Evolutionary conservation across 2,329 filamentous ascomycete species (phyloP), one percentile per base, ranked within the genome.

Genomic region (Fusarium metavorans): DNA sequence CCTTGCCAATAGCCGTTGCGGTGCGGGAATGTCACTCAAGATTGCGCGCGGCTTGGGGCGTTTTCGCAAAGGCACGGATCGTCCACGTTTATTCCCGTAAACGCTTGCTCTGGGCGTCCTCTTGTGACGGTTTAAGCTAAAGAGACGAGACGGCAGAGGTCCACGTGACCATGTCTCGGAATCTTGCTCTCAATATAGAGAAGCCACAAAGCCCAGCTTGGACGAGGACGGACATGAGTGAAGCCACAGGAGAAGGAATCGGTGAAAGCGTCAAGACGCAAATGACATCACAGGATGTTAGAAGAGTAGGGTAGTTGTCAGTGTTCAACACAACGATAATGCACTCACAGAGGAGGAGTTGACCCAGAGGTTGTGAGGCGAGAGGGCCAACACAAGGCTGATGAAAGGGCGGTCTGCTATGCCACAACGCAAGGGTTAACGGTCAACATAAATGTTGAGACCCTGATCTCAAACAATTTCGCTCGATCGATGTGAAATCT

Each of bases 31-130:
- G 37, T 43, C 20, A 54, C 27, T 64, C 59, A 50, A 54, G 56
- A 32, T 32, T 59, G 23, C 20, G 13, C 60, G 37, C 18, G 23
- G 34, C 25, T 20, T 34, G 13, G 34, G 61, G 61, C 61, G 48
- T 56, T 64, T 39, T 41, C 45, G 23, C 45, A 32, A 34, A 70
- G 68, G 37, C 48, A 73, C 32, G 20, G 72, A 74, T 75, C 72
- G 70, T 20, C 64, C 16, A 41, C 18, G 14, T 16, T 52, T 57
- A 65, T 68, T 68, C 50, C 67, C 23, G 37, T 18, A 25, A 65
- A 34, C 23, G 16, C 18, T 30, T 30, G 18, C 34, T 27, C 25
- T 41, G 39, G 16, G 8, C 37, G 27, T 39, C 50, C n/a, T 48
- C 14, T 16, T 30, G 35, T 2, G 30, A 34, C 30, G 18, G n/a